Percentiles rank a stretch among this genome's conserved stretches.
Conservation (phyloP, 129 eudicot species). For the Erigeron canadensis region DNA sequence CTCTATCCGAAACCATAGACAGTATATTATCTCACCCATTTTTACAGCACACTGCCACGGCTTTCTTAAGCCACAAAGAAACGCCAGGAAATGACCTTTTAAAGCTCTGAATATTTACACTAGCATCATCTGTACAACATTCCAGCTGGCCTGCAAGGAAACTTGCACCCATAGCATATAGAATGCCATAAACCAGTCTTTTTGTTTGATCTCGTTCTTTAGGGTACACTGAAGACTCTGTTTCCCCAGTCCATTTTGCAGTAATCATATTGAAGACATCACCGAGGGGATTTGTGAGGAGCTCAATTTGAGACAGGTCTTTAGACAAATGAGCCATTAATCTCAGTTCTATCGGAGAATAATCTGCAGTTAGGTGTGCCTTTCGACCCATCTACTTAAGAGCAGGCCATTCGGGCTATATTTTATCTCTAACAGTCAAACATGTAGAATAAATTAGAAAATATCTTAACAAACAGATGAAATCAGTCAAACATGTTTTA, state of each 20-base stretch:
- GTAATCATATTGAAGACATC: conserved; percentile 90
- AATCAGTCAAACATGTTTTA: background rate
- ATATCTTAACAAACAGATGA: background rate
- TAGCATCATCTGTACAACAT: conserved; percentile 82
- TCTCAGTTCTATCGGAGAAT: conserved; percentile 94
- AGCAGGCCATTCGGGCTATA: background rate
- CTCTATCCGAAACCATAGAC: background rate
- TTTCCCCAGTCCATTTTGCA: conserved; percentile 78
- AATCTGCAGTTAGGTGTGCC: conserved; percentile 61
- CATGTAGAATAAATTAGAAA: background rate
- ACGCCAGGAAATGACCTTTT: conserved; percentile 86
- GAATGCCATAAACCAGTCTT: conserved; percentile 83
- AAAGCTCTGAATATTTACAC: conserved; percentile 71
- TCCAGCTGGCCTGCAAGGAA: conserved; percentile 87
- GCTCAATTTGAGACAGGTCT: conserved; percentile 69
- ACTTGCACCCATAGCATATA: conserved; percentile 90
- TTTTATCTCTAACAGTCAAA: background rate
- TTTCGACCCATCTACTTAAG: background rate
- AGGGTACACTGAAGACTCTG: conserved; percentile 53
- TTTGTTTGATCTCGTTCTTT: conserved; percentile 92
- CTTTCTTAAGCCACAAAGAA: conserved; percentile 93
- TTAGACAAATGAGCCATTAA: conserved; percentile 97
- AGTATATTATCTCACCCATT: conserved; percentile 58
- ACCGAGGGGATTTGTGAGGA: conserved; percentile 67
- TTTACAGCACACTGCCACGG: conserved; percentile 63